Conservation (phyloP, 164 flowering plant species). For the Umbellularia californica region DNA sequence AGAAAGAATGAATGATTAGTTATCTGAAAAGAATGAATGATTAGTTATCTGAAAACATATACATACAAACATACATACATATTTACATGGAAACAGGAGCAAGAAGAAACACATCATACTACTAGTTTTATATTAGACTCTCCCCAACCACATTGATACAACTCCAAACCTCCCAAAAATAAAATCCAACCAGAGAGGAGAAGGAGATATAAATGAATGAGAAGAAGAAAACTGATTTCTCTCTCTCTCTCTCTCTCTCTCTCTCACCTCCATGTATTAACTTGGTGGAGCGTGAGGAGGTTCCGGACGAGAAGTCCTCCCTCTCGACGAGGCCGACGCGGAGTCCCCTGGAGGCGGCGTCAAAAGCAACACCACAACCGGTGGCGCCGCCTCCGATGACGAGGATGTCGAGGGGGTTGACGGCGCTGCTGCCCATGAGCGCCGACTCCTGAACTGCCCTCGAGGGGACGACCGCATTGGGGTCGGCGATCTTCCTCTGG, state of each 20-base stretch:
- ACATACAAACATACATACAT: too few species aligned
- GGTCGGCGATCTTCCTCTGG: constrained; percentile 42
- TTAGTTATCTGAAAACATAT: too few species aligned
- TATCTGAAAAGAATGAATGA: too few species aligned
- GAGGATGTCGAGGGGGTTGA: constrained; percentile 80
- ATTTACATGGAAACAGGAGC: too few species aligned
- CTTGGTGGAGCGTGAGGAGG: constrained; percentile 92
- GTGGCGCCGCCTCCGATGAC: constrained; percentile 97
- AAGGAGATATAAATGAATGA: neutral
- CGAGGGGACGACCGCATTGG: constrained; percentile 53
- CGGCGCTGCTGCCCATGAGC: constrained; percentile 48
- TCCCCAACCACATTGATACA: too few species aligned
- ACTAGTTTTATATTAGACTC: too few species aligned
- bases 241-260: too few species aligned
- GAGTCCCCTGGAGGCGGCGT: constrained; percentile 81
- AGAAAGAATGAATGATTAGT: too few species aligned
- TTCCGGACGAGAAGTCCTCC: constrained; percentile 93
- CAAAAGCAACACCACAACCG: constrained; percentile 89
- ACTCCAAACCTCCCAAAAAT: too few species aligned
- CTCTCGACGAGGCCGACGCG: constrained; percentile 96
- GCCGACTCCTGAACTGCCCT: constrained; percentile 60
- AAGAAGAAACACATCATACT: too few species aligned
- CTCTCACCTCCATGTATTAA: constrained; percentile 83
- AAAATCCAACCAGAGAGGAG: neutral
- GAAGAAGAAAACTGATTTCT: neutral